A percentile compares a stretch with the other conserved stretches of the same genome.
Evolutionary conservation across 2,329 filamentous ascomycete genomes (phyloP).

Genomic region (Ceratocystis huliohia): DNA sequence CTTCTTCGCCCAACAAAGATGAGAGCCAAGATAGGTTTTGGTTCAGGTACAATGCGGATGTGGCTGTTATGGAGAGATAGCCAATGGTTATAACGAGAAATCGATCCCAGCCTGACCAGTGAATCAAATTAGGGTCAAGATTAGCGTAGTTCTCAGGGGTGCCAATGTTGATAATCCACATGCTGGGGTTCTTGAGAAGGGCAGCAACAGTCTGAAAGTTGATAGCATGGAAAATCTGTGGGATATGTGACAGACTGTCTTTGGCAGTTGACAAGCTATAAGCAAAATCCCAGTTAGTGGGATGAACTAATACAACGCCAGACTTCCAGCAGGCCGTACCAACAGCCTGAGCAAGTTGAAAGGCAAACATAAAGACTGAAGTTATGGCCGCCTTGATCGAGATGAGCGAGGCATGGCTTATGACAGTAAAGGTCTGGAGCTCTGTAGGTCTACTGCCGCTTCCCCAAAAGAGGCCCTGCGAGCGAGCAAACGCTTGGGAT

Average conservation of each 20-base stretch:
- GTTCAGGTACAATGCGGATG: constrained; percentile 68
- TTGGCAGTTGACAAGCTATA: background rate
- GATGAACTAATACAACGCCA: background rate
- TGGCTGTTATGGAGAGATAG: constrained; percentile 61
- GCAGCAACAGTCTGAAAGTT: constrained; percentile 21
- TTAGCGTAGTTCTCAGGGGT: constrained; percentile 26
- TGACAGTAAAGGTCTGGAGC: constrained; percentile 62
- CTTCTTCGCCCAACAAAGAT: constrained; percentile 42
- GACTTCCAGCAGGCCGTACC: background rate
- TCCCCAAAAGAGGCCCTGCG: background rate
- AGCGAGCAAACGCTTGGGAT: constrained; percentile 1
- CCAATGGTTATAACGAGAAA: constrained; percentile 65
- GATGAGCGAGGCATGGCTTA: constrained; percentile 58
- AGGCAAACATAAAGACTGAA: background rate
- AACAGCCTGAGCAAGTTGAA: background rate
- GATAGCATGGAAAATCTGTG: background rate
- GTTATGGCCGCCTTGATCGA: constrained; percentile 38
- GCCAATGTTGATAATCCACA: constrained; percentile 44
- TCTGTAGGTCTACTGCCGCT: constrained; percentile 32
- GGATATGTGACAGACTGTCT: background rate
- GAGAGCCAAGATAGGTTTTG: constrained; percentile 39
- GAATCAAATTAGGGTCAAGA: constrained; percentile 47
- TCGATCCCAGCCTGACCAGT: constrained; percentile 54
- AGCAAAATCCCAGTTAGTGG: constrained; percentile 7
- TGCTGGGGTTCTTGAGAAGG: constrained; percentile 35